phyloP scores from a whole-genome alignment of 768 basidiomycete species.

The Stropharia rugosoannulata region DNA sequence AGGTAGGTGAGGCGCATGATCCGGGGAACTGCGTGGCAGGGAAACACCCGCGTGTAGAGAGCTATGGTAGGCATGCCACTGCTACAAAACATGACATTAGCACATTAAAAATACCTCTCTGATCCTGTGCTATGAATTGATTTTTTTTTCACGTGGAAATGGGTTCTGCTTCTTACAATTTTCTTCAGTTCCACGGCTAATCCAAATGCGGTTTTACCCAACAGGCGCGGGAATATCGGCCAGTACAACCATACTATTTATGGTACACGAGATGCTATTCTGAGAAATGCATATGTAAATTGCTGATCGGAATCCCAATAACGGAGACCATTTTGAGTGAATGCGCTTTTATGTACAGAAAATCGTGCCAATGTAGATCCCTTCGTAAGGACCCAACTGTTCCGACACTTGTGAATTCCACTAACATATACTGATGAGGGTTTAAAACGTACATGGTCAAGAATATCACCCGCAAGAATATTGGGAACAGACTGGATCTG shows the following conservation, averaged over 20 bases:
- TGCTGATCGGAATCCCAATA: too few species aligned
- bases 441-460: conserved; percentile 44
- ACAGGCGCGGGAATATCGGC: not conserved
- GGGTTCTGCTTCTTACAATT: not conserved
- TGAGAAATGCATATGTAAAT: not conserved
- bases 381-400: conserved; percentile 51
- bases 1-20: too few species aligned
- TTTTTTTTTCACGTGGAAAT: not conserved
- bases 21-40: too few species aligned
- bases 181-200: not conserved
- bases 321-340: too few species aligned
- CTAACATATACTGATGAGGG: not conserved
- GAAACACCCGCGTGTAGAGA: too few species aligned
- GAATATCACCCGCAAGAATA: conserved; percentile 44
- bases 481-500: conserved; percentile 54
- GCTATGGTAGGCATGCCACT: too few species aligned
- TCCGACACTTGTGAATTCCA: not conserved
- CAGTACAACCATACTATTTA: not conserved
- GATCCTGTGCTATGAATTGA: not conserved
- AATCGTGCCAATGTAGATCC: conserved; percentile 51
- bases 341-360: conserved; percentile 11
- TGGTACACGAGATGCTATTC: not conserved
- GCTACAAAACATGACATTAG: too few species aligned
- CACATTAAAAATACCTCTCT: too few species aligned
- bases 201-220: not conserved